These are phyloP conservation scores for Hyphopichia burtonii DNA, from an alignment of 1,139 yeast species.

Conservation along the genomic window DNA sequence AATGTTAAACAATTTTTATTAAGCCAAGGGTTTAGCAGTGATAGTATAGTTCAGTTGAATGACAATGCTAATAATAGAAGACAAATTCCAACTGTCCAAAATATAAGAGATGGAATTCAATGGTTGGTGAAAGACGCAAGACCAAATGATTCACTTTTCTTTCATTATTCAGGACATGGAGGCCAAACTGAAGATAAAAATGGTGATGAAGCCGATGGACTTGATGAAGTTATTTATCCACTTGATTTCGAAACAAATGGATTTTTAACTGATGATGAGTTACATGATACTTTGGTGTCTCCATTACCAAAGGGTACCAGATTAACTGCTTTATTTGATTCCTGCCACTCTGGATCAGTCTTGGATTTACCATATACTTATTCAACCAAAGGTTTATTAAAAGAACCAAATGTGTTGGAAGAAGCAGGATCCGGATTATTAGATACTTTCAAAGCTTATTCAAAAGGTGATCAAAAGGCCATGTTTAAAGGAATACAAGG, in stretches of 20 bases:
- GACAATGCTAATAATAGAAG: conserved; percentile 68
- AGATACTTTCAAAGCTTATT: conserved; percentile 69
- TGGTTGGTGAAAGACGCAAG: conserved; percentile 84
- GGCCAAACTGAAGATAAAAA: conserved; percentile 76
- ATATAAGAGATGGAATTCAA: conserved; percentile 83
- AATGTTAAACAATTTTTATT: conserved; percentile 60
- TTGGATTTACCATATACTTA: conserved; percentile 86
- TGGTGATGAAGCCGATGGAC: conserved; percentile 91
- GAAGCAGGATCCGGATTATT: conserved; percentile 81
- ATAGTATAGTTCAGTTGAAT: conserved; percentile 82
- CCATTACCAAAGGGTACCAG: conserved; percentile 81
- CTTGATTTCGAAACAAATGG: conserved; percentile 78
- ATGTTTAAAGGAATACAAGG: conserved; percentile 43
- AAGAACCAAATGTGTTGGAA: conserved; percentile 84
- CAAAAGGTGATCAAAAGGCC: conserved; percentile 64
- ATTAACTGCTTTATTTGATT: conserved; percentile 84
- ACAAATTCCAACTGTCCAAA: conserved; percentile 71
- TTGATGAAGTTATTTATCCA: conserved; percentile 89
- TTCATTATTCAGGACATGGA: conserved; percentile 95
- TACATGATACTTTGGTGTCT: conserved; percentile 79
- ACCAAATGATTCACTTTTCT: conserved; percentile 79
- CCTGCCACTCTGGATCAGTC: conserved; percentile 93
- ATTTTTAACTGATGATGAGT: conserved; percentile 76
- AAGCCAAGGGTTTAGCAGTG: conserved; percentile 62
- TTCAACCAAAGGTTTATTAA: conserved; percentile 86